Evolutionary conservation across 805 yeast species (phyloP), one percentile per base, ranked within the genome.

Genomic region (Ogataea nonfermentans): DNA sequence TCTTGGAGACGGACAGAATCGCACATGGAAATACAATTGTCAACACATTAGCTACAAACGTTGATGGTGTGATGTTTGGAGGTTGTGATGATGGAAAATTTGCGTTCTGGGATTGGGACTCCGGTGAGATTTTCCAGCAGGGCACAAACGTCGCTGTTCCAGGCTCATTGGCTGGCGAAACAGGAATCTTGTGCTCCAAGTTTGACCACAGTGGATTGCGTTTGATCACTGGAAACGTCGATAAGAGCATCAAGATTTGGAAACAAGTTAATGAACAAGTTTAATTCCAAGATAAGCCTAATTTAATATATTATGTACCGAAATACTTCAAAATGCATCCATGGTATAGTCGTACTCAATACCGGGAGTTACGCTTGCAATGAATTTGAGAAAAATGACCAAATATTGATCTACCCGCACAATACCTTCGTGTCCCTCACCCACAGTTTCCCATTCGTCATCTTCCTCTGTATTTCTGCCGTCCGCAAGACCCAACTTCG

Each of bases 261-360:
- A 73, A 67, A 35, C 76, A 74, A 44, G 63, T 60, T 34, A 59
- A 63, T n/a, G 62, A 59, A 29, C 25, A 40, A 12, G 16, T 31
- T 32, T 44, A 29, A 24, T 14, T 23, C 9, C 32, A 32, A 17
- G 24, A 19, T 30, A 25, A 19, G 22, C 22, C 8, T 19, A 19
- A 5, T 19, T 19, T 30, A 29, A 31, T 25, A 26, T 24, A 30
- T 13, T 20, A 12, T 5, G 13, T 22, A 11, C 13, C 5, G 25
- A 12, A 7, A 9, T 22, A 11, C 13, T 6, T 47, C 56, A 83
- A 56, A 84, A 77, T 1, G 95, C 97, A 61, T 89, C 90, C 97
- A 91, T 93, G n/a, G 99, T 93, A 59, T 89, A 89, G 55, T 93
- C 99, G 62, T 91, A 95, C 65, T 91, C 96, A 41, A 93, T 90